Percentiles rank a stretch among this genome's conserved stretches.
Evolutionary conservation across 1,284 basidiomycete genomes (phyloP).

Genomic region (Nidula niveotomentosa): DNA sequence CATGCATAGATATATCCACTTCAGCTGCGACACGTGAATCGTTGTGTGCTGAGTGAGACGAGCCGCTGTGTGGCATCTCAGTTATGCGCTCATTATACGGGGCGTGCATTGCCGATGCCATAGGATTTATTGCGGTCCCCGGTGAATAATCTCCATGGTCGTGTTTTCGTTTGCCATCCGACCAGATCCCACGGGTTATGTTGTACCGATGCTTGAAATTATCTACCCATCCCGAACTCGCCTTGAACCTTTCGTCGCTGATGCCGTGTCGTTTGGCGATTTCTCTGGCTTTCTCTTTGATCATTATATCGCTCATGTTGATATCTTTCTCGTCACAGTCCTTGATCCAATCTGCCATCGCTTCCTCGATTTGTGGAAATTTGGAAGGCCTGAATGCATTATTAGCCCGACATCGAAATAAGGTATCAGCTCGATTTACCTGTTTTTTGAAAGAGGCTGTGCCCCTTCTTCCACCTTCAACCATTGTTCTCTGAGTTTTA

Average conservation of each 20-base stretch:
- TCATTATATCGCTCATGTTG: slow-evolving; percentile 67
- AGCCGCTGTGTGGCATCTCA: too few relatives aligned
- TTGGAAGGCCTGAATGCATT: slow-evolving; percentile 57
- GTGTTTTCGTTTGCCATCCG: slow-evolving; percentile 53
- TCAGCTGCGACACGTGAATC: too few relatives aligned
- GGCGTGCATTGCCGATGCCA: too few relatives aligned
- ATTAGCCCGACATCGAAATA: slow-evolving; percentile 8
- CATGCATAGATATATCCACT: too few relatives aligned
- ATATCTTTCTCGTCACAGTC: slow-evolving; percentile 48
- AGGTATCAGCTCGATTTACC: slow-evolving; percentile 39
- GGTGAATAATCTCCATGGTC: slow-evolving; percentile 25
- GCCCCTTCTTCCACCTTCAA: slow-evolving; percentile 64
- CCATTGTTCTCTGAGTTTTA: slow-evolving; percentile 85
- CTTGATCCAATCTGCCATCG: slow-evolving; percentile 61
- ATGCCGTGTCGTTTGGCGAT: slow-evolving; percentile 60
- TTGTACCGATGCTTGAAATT: slow-evolving; percentile 77
- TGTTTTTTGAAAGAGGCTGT: slow-evolving; percentile 60
- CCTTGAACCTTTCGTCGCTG: slow-evolving; percentile 80
- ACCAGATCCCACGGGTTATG: slow-evolving; percentile 52
- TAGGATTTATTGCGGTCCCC: too few relatives aligned
- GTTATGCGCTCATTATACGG: too few relatives aligned
- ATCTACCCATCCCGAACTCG: slow-evolving; percentile 88
- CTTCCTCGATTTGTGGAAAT: slow-evolving; percentile 75
- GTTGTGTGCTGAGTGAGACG: too few relatives aligned
- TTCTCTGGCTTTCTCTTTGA: slow-evolving; percentile 72